Conservation (phyloP, 768 basidiomycete genomes). For the Omphalotus guepiniiformis region DNA sequence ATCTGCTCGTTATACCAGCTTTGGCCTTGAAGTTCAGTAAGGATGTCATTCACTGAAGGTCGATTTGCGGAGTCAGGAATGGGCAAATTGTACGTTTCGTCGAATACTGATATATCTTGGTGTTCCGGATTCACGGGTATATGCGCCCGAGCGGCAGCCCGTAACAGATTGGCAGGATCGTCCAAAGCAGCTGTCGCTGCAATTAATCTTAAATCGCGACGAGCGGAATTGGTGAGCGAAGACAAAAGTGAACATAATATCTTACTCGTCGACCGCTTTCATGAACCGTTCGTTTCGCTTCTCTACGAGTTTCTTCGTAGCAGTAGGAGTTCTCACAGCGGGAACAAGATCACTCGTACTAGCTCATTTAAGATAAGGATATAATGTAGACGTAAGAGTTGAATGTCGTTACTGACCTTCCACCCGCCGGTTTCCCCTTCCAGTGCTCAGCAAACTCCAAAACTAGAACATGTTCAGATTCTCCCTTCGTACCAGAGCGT, state of each 20-base stretch:
- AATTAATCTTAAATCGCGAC: conserved; percentile 34
- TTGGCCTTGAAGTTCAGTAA: conserved; percentile 53
- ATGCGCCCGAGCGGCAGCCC: conserved; percentile 64
- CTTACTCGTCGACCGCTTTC: conserved; percentile 66
- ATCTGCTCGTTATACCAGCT: conserved; percentile 75
- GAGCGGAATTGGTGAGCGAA: too few relatives aligned
- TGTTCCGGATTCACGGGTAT: conserved; percentile 61
- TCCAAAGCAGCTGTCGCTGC: conserved; percentile 44
- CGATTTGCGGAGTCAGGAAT: conserved; percentile 46
- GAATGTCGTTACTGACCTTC: conserved; percentile 16
- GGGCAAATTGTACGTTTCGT: conserved; percentile 8
- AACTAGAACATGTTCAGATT: conserved; percentile 45
- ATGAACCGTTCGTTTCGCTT: conserved; percentile 62
- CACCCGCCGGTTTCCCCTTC: conserved; percentile 24
- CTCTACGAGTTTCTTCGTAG: conserved; percentile 67
- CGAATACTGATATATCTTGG: conserved; percentile 8
- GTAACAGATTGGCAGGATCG: conserved; percentile 60
- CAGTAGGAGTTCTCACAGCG: conserved; percentile 38
- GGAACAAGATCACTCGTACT: conserved; percentile 14
- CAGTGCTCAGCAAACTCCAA: conserved; percentile 49
- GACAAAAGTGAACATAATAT: too few relatives aligned
- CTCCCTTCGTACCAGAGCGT: conserved; percentile 10
- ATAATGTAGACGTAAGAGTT: too few relatives aligned
- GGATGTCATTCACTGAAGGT: conserved; percentile 51
- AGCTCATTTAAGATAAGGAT: conserved; percentile 1